A percentile compares a stretch with the other conserved stretches of the same genome.
Conservation (phyloP, 768 basidiomycete genomes). For the Tephrocybe sp. region DNA sequence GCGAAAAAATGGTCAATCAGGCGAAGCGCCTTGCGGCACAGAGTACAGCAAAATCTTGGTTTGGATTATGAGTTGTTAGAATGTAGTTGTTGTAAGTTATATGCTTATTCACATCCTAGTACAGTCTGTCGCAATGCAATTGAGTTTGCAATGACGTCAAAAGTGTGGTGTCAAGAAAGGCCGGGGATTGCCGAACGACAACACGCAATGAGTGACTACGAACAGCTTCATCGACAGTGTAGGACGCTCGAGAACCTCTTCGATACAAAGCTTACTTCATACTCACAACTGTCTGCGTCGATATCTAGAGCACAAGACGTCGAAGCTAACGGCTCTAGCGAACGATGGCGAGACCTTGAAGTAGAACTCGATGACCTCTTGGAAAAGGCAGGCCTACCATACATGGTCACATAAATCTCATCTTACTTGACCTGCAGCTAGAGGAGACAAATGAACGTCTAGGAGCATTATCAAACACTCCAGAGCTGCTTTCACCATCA, state of each 20-base stretch:
- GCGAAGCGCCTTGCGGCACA: slow-evolving; percentile 63
- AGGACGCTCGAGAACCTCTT: slow-evolving; percentile 92
- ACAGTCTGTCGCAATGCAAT: neutral
- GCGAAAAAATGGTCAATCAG: slow-evolving; percentile 64
- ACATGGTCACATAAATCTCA: slow-evolving; percentile 1
- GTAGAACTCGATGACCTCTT: slow-evolving; percentile 82
- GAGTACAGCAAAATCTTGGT: slow-evolving; percentile 66
- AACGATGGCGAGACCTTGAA: slow-evolving; percentile 82
- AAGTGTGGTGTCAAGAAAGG: too few species aligned
- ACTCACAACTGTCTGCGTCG: slow-evolving; percentile 78
- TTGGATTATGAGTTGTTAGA: slow-evolving; percentile 51
- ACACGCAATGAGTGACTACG: slow-evolving; percentile 69
- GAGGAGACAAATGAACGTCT: slow-evolving; percentile 86
- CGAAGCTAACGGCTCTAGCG: slow-evolving; percentile 66
- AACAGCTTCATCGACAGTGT: slow-evolving; percentile 87
- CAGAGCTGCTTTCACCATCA: slow-evolving; percentile 73
- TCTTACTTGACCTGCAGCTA: slow-evolving; percentile 47
- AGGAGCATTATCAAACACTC: slow-evolving; percentile 58
- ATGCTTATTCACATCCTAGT: neutral
- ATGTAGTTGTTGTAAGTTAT: neutral
- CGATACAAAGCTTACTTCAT: slow-evolving; percentile 87
- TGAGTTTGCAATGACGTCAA: neutral
- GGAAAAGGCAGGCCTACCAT: slow-evolving; percentile 58
- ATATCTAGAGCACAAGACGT: slow-evolving; percentile 58
- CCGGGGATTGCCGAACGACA: slow-evolving; percentile 14